Evolutionary conservation across 139 green algal species (phyloP).

Genomic region (Coelastrella sp.): DNA sequence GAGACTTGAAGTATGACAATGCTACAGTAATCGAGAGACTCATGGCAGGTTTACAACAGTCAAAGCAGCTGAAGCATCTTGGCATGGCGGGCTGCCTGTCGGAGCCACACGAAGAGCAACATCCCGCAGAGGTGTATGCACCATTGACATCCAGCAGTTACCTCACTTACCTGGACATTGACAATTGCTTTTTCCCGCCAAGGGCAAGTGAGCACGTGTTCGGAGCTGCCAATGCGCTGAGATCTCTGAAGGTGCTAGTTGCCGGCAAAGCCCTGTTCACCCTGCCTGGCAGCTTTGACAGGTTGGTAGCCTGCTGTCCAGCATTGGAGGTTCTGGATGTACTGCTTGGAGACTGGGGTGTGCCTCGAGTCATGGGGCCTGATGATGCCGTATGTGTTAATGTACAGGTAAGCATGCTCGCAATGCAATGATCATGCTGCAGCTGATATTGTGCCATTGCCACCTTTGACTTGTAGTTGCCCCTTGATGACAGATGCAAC

Average conservation of each 20-base stretch:
- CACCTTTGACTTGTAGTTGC: too few relatives aligned
- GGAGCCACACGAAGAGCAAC: not conserved
- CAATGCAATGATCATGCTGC: too few relatives aligned
- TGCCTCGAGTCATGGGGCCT: not conserved
- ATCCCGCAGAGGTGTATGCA: not conserved
- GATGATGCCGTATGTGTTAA: not conserved
- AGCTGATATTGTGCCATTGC: too few relatives aligned
- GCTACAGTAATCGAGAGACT: not conserved
- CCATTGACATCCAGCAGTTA: not conserved
- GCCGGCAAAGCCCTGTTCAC: not conserved
- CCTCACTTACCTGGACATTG: not conserved
- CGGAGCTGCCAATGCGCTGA: not conserved
- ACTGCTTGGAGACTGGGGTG: not conserved
- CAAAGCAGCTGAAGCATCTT: not conserved
- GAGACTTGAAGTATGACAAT: not conserved
- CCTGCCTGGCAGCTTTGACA: not conserved
- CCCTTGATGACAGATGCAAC: too few relatives aligned
- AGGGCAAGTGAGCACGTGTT: not conserved
- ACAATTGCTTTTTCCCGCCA: not conserved
- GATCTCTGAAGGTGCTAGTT: not conserved
- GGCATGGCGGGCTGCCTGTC: not conserved
- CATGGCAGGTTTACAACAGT: not conserved
- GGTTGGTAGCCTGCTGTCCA: not conserved
- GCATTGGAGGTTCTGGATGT: not conserved
- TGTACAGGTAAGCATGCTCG: too few relatives aligned